These are phyloP conservation scores for Wallacemonas sp. DNA, from an alignment of 208 protist species.

Conservation along the genomic window DNA sequence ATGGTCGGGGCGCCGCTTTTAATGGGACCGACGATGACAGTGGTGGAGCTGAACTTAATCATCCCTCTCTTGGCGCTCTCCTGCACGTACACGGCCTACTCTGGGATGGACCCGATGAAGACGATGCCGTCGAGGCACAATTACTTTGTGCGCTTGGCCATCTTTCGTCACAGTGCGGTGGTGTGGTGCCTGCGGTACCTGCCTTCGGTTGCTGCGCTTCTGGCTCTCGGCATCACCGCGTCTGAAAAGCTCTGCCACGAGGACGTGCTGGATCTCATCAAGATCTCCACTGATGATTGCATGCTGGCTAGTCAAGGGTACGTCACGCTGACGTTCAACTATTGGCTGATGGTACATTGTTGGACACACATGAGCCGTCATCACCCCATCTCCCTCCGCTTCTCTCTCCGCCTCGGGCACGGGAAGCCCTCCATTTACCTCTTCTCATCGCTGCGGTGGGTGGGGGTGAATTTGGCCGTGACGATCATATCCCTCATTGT, in stretches of 20 bases:
- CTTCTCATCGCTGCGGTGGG: constrained; percentile 71
- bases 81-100: constrained; percentile 86
- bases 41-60: constrained; percentile 85
- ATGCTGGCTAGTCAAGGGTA: constrained; percentile 68
- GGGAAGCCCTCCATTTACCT: constrained; percentile 68
- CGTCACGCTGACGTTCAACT: constrained; percentile 82
- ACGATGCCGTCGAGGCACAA: constrained; percentile 83
- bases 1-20: constrained; percentile 64
- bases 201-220: constrained; percentile 58
- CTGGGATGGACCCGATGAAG: constrained; percentile 81
- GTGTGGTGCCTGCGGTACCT: constrained; percentile 84
- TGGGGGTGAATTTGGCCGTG: constrained; percentile 51
- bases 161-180: constrained; percentile 72
- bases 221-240: constrained; percentile 75
- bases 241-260: constrained; percentile 36
- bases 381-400: constrained; percentile 62
- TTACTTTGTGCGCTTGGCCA: constrained; percentile 82
- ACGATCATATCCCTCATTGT: constrained; percentile 58
- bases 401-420: constrained; percentile 72
- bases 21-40: constrained; percentile 58
- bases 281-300: constrained; percentile 40
- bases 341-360: constrained; percentile 89
- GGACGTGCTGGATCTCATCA: constrained; percentile 31
- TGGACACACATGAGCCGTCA: constrained; percentile 91
- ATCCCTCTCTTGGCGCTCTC: constrained; percentile 78